Evolutionary conservation across 106 monocot genomes (phyloP), one percentile per base, ranked within the genome.

Genomic region (Allium cepa): DNA sequence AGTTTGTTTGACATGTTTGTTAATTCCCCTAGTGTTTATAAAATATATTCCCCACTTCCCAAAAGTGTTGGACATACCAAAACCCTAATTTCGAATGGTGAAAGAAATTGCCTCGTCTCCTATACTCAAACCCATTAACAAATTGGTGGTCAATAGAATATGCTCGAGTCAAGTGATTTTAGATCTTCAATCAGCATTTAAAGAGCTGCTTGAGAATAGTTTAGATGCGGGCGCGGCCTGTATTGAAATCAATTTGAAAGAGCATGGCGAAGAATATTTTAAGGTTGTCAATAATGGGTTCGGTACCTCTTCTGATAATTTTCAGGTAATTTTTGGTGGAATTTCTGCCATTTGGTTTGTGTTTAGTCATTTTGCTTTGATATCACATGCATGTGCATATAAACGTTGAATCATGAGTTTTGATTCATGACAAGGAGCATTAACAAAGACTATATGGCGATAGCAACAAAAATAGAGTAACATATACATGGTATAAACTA

Each of bases 161-260:
- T 93, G 90, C 69, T 99, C 89, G 15, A 92, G 99, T 9, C 99
- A 99, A 81, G 99, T 90, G 58, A 99, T 99, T 58, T 84, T 93
- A 65, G 89, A 93, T 72, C 90, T 99, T 63, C 75, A 86, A 22
- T 93, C 99, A 64, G 92, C 99, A 48, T 86, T 99, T 45, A 99
- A 99, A 69, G 99, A 99, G 72, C 72, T 99, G 62, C 87, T 99
- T 11, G 99, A 99, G 73, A 99, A 99, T 71, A 93, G 99, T 68
- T 70, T 99, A 49, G 99, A 99, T 79, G 99, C 99, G 50, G 87
- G 90, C 62, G 89, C 99, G 3, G 90, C 73, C 69, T 76, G 62
- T 69, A 78, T 99, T 58, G 99, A 99, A 77, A 79, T 99, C 52
- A 85, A 36, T 71, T 72, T 99, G 27, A 92, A 90, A 60, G 89